A percentile compares a stretch with the other conserved stretches of the same genome.
These are phyloP conservation scores for Ceratocystis diversiconidia DNA, from an alignment of 2,329 filamentous ascomycete species.

Conservation along the genomic window DNA sequence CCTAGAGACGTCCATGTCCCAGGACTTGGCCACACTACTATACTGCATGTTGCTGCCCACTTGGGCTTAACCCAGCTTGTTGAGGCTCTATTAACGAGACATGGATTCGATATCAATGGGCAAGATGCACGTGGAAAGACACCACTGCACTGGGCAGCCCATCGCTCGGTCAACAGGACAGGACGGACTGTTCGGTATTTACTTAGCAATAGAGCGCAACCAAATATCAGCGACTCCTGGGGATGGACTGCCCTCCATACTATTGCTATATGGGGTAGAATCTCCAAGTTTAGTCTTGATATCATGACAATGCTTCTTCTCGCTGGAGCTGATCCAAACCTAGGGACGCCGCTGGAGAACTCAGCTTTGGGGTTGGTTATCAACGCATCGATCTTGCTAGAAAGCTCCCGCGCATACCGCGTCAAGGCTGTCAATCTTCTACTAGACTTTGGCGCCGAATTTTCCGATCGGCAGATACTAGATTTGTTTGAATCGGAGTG, in stretches of 20 bases:
- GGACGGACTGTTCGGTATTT: slow-evolving; percentile 10
- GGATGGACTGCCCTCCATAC: slow-evolving; percentile 9
- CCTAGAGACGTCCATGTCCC: slow-evolving; percentile 2
- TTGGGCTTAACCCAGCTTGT: slow-evolving; percentile 11
- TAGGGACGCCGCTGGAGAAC: slow-evolving; percentile 3
- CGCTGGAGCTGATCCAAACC: slow-evolving; percentile 13
- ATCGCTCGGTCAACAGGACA: slow-evolving; percentile 9
- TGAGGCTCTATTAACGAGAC: slow-evolving; percentile 7
- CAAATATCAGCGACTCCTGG: slow-evolving; percentile 10
- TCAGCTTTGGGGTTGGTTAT: slow-evolving; percentile 10
- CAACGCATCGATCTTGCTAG: background rate
- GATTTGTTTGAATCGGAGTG: slow-evolving; percentile 11
- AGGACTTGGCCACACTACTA: background rate
- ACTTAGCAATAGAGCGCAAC: slow-evolving; percentile 9
- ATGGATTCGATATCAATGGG: slow-evolving; percentile 10
- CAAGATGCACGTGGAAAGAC: slow-evolving; percentile 7
- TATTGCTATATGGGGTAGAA: slow-evolving; percentile 4
- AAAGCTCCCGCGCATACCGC: background rate
- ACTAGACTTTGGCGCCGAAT: slow-evolving; percentile 8
- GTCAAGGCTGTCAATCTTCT: slow-evolving; percentile 10
- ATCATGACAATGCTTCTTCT: slow-evolving; percentile 6
- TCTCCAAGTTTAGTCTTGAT: slow-evolving; percentile 1
- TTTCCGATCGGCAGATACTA: slow-evolving; percentile 4
- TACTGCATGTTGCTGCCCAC: slow-evolving; percentile 11
- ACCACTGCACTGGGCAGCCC: slow-evolving; percentile 11